Conservation (phyloP, 345 rosid genomes). For the Erodium maritimum region DNA sequence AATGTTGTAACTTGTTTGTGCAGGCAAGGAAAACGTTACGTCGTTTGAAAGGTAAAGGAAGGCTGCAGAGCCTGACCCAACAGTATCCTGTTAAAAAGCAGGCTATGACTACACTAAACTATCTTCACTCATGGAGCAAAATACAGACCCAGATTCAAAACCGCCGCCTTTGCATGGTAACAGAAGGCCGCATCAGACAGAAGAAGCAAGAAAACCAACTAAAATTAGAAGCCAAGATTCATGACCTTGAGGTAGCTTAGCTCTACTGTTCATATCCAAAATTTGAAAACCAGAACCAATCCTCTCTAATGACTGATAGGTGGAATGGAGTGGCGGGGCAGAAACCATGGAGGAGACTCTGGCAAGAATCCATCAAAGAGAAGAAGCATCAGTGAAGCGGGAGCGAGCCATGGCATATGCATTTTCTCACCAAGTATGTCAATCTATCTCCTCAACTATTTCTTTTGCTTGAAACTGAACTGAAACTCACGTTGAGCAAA, state of each 20-base stretch:
- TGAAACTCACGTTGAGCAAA: neutral
- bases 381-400: conserved; percentile 82
- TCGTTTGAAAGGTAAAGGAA: conserved; percentile 46
- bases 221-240: conserved; percentile 89
- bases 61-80: conserved; percentile 39
- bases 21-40: conserved; percentile 73
- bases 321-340: conserved; percentile 84
- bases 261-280: neutral
- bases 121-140: conserved; percentile 84
- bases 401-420: conserved; percentile 96
- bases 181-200: conserved; percentile 57
- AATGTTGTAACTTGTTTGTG: conserved; percentile 3
- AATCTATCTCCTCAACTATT: neutral
- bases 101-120: conserved; percentile 40
- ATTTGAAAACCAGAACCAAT: too few relatives aligned
- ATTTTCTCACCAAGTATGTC: conserved; percentile 79
- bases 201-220: conserved; percentile 83
- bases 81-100: conserved; percentile 47
- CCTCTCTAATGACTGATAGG: conserved; percentile 25
- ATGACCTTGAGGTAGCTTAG: conserved; percentile 56
- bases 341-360: conserved; percentile 64
- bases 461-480: neutral
- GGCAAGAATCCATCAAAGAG: conserved; percentile 65
- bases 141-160: conserved; percentile 55
- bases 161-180: conserved; percentile 71